phyloP scores from a whole-genome alignment of 768 basidiomycete genomes.

The Tulasnella sp. region DNA sequence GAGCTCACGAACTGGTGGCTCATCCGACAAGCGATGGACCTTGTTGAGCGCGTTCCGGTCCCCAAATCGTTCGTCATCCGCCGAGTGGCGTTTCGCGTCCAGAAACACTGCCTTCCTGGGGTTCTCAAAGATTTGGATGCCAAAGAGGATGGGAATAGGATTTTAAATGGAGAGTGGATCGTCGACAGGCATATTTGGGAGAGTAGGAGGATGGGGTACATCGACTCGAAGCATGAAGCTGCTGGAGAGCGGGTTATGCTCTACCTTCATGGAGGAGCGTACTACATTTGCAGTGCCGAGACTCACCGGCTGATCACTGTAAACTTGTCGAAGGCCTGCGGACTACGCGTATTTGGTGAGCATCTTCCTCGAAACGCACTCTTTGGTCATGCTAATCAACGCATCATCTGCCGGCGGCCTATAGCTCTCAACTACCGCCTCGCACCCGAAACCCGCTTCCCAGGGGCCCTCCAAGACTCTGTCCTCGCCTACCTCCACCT shows the following conservation, averaged over 20 bases:
- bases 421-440: conserved; percentile 89
- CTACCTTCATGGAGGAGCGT: conserved; percentile 93
- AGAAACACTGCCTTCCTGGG: conserved; percentile 65
- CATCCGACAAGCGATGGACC: conserved; percentile 59
- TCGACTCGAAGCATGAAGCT: conserved; percentile 26
- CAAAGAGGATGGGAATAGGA: conserved; percentile 66
- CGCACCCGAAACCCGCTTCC: conserved; percentile 92
- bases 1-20: conserved; percentile 58
- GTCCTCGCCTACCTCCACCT: conserved; percentile 84
- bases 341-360: conserved; percentile 81
- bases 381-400: not conserved
- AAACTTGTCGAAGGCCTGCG: conserved; percentile 80
- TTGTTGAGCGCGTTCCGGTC: conserved; percentile 77
- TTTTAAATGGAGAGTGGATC: conserved; percentile 94
- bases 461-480: conserved; percentile 81
- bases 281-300: conserved; percentile 86
- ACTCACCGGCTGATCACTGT: conserved; percentile 88
- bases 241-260: conserved; percentile 70
- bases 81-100: conserved; percentile 86
- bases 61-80: conserved; percentile 92
- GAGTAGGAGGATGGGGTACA: conserved; percentile 69
- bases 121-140: conserved; percentile 71
- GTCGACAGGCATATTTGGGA: conserved; percentile 92
- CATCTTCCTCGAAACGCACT: conserved; percentile 11
- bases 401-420: not conserved